These are phyloP conservation scores for Russula foetens DNA, from an alignment of 768 basidiomycete species.

Conservation along the genomic window DNA sequence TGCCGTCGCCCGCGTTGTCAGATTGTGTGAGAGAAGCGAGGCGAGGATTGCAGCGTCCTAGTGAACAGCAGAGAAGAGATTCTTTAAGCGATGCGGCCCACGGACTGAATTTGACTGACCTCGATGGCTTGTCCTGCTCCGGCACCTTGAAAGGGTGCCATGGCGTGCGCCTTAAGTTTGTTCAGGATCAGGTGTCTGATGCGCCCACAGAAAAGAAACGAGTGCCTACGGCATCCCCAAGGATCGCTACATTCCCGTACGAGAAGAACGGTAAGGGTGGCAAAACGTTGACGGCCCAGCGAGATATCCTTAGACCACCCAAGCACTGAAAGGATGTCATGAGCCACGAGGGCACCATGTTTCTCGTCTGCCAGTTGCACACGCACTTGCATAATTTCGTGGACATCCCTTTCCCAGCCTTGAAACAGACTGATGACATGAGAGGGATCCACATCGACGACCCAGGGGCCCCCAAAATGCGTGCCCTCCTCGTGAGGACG, in stretches of 20 bases:
- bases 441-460: neutral
- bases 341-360: neutral
- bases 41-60: constrained; percentile 34
- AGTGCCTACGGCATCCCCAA: constrained; percentile 34
- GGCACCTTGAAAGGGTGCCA: constrained; percentile 37
- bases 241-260: constrained; percentile 42
- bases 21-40: constrained; percentile 36
- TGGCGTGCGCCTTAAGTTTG: constrained; percentile 28
- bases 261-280: constrained; percentile 44
- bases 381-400: constrained; percentile 43
- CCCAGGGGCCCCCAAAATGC: constrained; percentile 1
- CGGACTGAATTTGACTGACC: constrained; percentile 24
- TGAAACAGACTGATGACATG: neutral
- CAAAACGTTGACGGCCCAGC: constrained; percentile 60
- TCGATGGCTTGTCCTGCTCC: constrained; percentile 40
- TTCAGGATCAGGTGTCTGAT: neutral
- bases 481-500: constrained; percentile 5
- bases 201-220: neutral
- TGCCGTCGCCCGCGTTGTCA: constrained; percentile 20
- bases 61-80: constrained; percentile 19
- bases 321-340: neutral
- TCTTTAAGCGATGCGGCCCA: neutral
- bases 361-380: neutral
- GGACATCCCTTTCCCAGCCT: constrained; percentile 11
- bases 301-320: constrained; percentile 21